A percentile compares a stretch with the other conserved stretches of the same genome.
Conservation (phyloP, 768 basidiomycete genomes). For the Floccularia luteovirens region DNA sequence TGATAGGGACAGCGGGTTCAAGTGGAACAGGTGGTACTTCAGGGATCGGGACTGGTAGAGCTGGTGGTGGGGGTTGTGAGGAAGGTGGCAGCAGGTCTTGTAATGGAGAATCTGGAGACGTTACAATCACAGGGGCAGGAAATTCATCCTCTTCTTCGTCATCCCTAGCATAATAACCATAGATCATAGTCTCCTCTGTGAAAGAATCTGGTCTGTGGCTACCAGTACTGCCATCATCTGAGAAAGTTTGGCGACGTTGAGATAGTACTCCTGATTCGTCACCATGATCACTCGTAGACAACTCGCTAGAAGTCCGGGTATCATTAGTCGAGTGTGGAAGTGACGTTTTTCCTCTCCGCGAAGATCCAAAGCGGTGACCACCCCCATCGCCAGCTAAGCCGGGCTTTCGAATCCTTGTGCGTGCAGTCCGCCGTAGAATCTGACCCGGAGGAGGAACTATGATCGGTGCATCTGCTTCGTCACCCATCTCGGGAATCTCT, state of each 20-base stretch:
- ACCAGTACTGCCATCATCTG: conserved; percentile 32
- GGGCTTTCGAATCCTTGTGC: conserved; percentile 93
- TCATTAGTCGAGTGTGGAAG: conserved; percentile 21
- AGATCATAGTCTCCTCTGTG: conserved; percentile 76
- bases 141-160: conserved; percentile 38
- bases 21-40: conserved; percentile 24
- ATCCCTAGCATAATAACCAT: conserved; percentile 69
- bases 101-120: conserved; percentile 19
- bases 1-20: conserved; percentile 29
- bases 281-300: conserved; percentile 65
- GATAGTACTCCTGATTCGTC: conserved; percentile 33
- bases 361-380: conserved; percentile 73
- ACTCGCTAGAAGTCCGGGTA: conserved; percentile 59
- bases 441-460: conserved; percentile 84
- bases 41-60: conserved; percentile 13
- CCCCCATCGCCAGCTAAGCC: conserved; percentile 68
- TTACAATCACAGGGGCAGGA: conserved; percentile 17
- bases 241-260: conserved; percentile 33
- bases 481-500: conserved; percentile 56
- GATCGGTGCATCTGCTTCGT: conserved; percentile 87
- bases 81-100: conserved; percentile 10
- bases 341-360: conserved; percentile 26
- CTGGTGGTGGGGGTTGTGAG: conserved; percentile 12
- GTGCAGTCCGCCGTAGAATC: conserved; percentile 84
- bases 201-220: conserved; percentile 59